Base-by-base conservation (phyloP, 139 green algal species). In the Axilococcus clingmanii region DNA sequence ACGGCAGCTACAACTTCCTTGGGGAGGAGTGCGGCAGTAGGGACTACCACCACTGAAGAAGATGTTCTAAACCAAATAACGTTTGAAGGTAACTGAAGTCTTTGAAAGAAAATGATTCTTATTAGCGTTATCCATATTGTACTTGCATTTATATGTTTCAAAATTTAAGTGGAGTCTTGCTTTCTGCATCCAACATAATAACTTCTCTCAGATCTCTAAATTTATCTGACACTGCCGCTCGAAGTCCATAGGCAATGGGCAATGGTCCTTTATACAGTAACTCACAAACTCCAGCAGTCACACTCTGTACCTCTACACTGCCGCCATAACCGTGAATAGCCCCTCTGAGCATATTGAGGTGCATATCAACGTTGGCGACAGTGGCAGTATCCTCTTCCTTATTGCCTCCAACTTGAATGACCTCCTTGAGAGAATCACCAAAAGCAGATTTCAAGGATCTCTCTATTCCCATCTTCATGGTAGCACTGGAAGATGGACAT, bases 381-480 rank as follows among this genome's bases (percentile, higher is more conserved):
- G 59, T 82, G 17, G 81, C 77, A 14, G 38, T 40, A 16, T 35
- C 59, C 29, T 68, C 65, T 23, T n/a, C 46, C 29, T 12, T 42
- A 25, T 40, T 28, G 23, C 44, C 44, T 36, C 50, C 28, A 12
- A 58, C 42, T 38, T 75, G 37, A 22, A 79, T 35, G 27, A 83
- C 66, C 30, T 69, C 55, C 36, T 57, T 56, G 25, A 84, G 33
- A 33, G 61, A 30, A 36, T 63, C 58, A 2, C 69, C 74, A 66
- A 83, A 83, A 5, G 61, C 52, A 7, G 40, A 48, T 45, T 61
- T 59, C 3, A 94, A 72, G 4, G 70, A 57, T 8, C 74, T 55
- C 70, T 97, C 89, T 32, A 97, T 93, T 63, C 89, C 89, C 78
- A 94, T 91, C 65, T 90, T 89, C 81, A 97, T 87, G 6, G 89